These are phyloP conservation scores for Adansonia rubrostipa DNA, from an alignment of 441 rosid species.

Conservation along the genomic window DNA sequence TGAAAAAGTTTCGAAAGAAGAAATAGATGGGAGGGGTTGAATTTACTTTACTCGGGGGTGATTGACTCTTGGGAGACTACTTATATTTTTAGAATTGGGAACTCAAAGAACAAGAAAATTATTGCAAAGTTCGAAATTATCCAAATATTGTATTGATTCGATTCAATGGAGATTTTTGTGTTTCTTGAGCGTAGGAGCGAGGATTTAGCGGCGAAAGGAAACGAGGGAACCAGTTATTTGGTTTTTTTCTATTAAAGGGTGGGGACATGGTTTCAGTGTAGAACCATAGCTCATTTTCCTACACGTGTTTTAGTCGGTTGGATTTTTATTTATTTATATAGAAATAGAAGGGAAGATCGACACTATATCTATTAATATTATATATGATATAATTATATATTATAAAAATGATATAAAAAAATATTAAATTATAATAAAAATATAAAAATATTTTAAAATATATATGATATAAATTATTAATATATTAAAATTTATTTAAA, in stretches of 20 bases:
- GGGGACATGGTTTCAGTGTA: background rate
- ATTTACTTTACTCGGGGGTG: background rate
- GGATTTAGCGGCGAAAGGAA: constrained; percentile 10
- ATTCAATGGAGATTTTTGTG: background rate
- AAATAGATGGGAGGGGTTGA: background rate
- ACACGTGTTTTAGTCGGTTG: background rate
- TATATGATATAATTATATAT: no score
- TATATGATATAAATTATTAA: no score
- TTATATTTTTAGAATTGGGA: background rate
- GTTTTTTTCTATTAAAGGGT: background rate
- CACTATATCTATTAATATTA: no score
- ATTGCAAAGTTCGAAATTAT: background rate
- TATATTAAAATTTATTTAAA: no score
- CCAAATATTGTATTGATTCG: background rate
- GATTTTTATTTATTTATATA: background rate
- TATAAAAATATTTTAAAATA: no score
- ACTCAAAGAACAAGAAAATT: no score
- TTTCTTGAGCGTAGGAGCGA: background rate
- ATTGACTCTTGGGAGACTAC: background rate
- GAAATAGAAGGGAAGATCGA: no score
- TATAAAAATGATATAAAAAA: no score
- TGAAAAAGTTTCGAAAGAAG: background rate
- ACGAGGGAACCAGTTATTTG: background rate
- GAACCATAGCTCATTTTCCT: background rate
- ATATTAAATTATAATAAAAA: no score